phyloP scores from a whole-genome alignment of 2,329 filamentous ascomycete genomes.

The Pseudogymnoascus sp. region DNA sequence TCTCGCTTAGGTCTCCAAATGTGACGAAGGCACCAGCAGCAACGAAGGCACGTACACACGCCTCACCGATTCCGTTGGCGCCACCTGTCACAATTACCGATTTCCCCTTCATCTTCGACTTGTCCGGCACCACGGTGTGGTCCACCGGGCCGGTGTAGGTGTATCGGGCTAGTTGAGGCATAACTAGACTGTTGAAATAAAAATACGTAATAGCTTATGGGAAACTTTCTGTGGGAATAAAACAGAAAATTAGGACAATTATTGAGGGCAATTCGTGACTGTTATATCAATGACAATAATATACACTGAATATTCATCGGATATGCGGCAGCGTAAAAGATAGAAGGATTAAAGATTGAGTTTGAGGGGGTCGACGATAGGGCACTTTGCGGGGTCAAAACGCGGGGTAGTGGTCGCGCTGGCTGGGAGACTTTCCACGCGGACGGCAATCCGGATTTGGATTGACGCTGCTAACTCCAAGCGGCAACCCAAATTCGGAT shows the following conservation, averaged over 20 bases:
- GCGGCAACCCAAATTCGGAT: not conserved
- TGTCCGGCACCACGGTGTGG: constrained; percentile 29
- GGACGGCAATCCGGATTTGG: not conserved
- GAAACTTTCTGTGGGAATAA: not conserved
- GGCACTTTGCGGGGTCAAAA: not conserved
- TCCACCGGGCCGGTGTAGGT: constrained; percentile 29
- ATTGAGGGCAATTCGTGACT: not conserved
- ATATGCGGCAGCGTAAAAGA: not conserved
- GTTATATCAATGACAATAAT: not conserved
- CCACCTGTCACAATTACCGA: constrained; percentile 41
- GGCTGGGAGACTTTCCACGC: not conserved
- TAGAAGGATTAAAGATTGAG: not conserved
- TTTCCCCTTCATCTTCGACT: constrained; percentile 33
- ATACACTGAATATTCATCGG: not conserved
- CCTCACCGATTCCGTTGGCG: constrained; percentile 28
- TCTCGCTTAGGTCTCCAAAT: constrained; percentile 32
- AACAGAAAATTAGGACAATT: not conserved
- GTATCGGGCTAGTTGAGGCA: constrained; percentile 17
- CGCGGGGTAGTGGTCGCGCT: not conserved
- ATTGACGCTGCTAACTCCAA: not conserved
- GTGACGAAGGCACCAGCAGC: constrained; percentile 34
- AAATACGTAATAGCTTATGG: not conserved
- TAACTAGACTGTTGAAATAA: not conserved
- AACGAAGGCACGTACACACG: constrained; percentile 25
- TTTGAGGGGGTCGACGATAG: not conserved